Evolutionary conservation across 2,329 filamentous ascomycete species (phyloP), one percentile per base, ranked within the genome.

Genomic region (Stemphylium beticola): DNA sequence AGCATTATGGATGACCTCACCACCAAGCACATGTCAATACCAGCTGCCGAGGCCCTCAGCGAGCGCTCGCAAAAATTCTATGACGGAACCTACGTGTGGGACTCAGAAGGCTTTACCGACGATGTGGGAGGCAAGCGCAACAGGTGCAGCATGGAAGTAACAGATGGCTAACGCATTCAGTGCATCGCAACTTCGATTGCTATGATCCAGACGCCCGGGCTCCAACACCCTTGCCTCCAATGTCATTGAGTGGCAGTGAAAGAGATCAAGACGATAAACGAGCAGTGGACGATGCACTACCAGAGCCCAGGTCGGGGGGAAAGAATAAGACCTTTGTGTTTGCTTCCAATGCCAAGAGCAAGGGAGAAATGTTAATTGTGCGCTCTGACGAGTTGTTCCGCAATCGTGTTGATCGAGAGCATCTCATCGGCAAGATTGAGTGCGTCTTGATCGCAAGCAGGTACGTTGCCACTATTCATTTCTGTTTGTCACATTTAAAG

Each of bases 61-160:
- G 59, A 66, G 37, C 43, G 59, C 34, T 73, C 70, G 4, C 55
- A 47, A 7, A 66, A 64, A 22, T 74, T 74, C 60, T 73, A 72
- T 47, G 54, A 72, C 20, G 68, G 68, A 22, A 68, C 63, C 5
- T 70, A 67, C 31, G 49, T 34, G 18, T 67, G 65, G 65, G 42
- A 64, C 43, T 44, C 54, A 0, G 42, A 66, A 18, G 70, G 71
- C 22, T 73, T 70, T 34, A 61, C 58, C 22, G 68, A 73, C 26
- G 65, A 68, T 3, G 22, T 42, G 4, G 67, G 63, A 31, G 57
- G 69, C 64, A 60, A 51, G 60, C 36, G 40, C 15, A 11, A 15
- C 34, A 5, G 7, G 3, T 17, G 6, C 0, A 5, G 4, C 14
- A 12, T 18, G 4, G 7, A 5, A 11, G 7, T 34, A 11, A 18